Base-by-base conservation (phyloP, 495 filamentous ascomycete species). In the Umbilicaria muhlenbergii region DNA sequence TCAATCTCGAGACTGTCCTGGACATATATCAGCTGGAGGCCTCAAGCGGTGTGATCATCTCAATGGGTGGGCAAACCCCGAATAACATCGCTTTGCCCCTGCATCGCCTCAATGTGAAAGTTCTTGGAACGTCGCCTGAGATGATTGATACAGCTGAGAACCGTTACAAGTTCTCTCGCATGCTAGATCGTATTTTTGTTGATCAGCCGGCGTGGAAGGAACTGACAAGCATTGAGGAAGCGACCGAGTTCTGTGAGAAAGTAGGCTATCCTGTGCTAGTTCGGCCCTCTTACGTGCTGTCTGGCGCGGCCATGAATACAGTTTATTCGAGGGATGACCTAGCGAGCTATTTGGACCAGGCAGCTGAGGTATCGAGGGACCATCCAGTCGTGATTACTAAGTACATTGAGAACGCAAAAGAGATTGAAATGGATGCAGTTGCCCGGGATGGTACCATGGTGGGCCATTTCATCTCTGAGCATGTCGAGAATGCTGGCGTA, bases 121-220 rank as follows among this genome's bases (percentile, higher is more conserved):
- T 98, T 15, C 69, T 94, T 0, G 91, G 91, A 50, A 98, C 91
- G 1, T 94, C 91, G 0, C 91, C 91, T 28, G 88, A 98, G 59
- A 95, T 95, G 91, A 98, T 98, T 55, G 91, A 98, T 53, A 84
- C 76, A 31, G 91, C 91, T 11, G 91, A 98, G 64, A 98, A 98
- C 61, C 79, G 91, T 15, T 94, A 94, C 71, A 95, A 98, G 66
- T 98, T 98, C 69, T 95, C 89, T 5, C 86, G 87, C 51, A 96
- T 98, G 63, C 69, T 98, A 33, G 91, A 98, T 60, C 80, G 84
- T 46, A 93, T 96, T 46, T 79, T 77, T 35, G 86, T 98, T 38
- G 91, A 98, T 55, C 91, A 98, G 58, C 91, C 91, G 16, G 80
- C 83, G 5, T 98, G 91, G 91, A 94, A 94, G 66, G 91, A 98